These are phyloP conservation scores for Xylaria curta DNA, from an alignment of 495 filamentous ascomycete species.

Conservation along the genomic window DNA sequence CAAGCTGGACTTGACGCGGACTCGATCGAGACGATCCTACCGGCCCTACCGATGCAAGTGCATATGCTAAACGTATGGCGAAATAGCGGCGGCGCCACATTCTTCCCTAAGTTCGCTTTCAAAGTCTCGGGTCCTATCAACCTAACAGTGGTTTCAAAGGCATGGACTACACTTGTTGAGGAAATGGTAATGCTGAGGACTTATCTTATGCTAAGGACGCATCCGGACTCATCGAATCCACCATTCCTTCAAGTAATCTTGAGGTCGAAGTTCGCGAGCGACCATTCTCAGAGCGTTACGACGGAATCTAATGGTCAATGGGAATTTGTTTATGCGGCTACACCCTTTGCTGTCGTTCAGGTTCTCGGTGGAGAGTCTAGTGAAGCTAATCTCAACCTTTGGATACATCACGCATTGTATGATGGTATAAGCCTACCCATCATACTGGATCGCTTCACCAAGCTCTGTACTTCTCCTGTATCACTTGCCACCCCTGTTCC, in stretches of 20 bases:
- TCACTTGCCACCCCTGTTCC: neutral
- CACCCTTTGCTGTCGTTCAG: slow-evolving; percentile 30
- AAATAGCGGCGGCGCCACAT: slow-evolving; percentile 63
- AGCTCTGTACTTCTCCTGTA: slow-evolving; percentile 28
- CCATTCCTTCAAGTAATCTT: slow-evolving; percentile 63
- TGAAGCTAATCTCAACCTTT: slow-evolving; percentile 46
- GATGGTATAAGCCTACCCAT: slow-evolving; percentile 72
- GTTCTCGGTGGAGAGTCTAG: slow-evolving; percentile 18
- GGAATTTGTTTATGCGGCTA: slow-evolving; percentile 23
- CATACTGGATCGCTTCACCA: slow-evolving; percentile 48
- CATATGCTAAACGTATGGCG: slow-evolving; percentile 75
- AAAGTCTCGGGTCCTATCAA: slow-evolving; percentile 44
- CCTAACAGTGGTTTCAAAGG: slow-evolving; percentile 42
- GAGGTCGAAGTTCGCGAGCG: slow-evolving; percentile 32
- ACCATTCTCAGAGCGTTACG: neutral
- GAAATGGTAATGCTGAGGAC: slow-evolving; percentile 68
- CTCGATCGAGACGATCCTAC: slow-evolving; percentile 61
- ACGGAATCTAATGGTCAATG: slow-evolving; percentile 22
- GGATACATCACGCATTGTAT: slow-evolving; percentile 79
- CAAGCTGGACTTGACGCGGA: slow-evolving; percentile 40
- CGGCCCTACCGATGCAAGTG: slow-evolving; percentile 72
- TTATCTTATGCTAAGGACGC: slow-evolving; percentile 69
- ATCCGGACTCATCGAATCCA: slow-evolving; percentile 47
- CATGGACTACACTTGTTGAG: slow-evolving; percentile 64
- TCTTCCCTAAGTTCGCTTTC: slow-evolving; percentile 70